These are phyloP conservation scores for Kuraishia capsulata DNA, from an alignment of 805 yeast genomes.

Conservation along the genomic window DNA sequence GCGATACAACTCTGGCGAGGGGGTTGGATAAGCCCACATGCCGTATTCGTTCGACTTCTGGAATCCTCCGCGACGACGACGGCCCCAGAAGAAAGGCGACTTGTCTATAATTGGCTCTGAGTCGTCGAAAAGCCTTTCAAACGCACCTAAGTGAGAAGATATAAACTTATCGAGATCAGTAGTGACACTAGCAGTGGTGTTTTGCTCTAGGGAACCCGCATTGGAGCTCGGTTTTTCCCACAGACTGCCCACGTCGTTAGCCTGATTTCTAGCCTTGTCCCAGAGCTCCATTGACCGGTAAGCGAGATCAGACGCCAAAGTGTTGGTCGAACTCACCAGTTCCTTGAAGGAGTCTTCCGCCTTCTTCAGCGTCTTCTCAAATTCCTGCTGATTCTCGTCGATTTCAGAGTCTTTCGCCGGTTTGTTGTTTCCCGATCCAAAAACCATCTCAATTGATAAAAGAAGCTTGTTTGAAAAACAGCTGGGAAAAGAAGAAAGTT, in stretches of 20 bases:
- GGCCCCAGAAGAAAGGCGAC: neutral
- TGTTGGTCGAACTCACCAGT: neutral
- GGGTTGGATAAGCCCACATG: conserved; percentile 44
- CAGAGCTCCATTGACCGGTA: conserved; percentile 1
- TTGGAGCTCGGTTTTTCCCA: no score
- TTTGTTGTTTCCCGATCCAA: no score
- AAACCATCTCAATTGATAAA: no score
- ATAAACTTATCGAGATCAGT: neutral
- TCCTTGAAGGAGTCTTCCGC: conserved; percentile 2
- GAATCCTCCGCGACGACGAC: neutral
- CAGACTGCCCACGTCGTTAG: neutral
- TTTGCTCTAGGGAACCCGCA: neutral
- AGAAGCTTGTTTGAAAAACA: no score
- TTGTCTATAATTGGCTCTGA: neutral
- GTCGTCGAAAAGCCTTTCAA: conserved; percentile 1
- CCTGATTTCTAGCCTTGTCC: conserved; percentile 1
- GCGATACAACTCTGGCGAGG: conserved; percentile 48
- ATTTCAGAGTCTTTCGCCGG: neutral
- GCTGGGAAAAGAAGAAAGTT: no score
- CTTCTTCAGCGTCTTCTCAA: conserved; percentile 2
- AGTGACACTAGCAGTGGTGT: neutral
- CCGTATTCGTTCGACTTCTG: conserved; percentile 18
- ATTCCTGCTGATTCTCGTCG: conserved; percentile 1
- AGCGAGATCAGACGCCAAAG: neutral
- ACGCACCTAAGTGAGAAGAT: neutral